A percentile compares a stretch with the other conserved stretches of the same genome.
These are phyloP conservation scores for Fomitopsis pinicola DNA, from an alignment of 1,284 basidiomycete genomes.

Conservation along the genomic window DNA sequence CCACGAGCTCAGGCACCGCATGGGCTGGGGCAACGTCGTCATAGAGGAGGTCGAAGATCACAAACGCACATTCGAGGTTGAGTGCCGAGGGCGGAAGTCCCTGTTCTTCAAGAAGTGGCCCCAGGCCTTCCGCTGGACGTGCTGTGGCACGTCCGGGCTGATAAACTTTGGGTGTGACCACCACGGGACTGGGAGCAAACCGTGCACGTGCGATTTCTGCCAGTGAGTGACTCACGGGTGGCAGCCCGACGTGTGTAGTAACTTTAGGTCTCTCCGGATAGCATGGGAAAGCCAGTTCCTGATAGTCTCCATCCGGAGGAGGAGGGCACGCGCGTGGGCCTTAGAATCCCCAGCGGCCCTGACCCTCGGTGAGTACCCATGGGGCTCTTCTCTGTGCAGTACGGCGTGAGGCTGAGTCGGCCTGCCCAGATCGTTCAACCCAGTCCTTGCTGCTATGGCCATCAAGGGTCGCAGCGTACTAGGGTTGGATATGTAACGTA, in stretches of 20 bases:
- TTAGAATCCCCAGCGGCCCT: background rate
- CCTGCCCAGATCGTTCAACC: no score
- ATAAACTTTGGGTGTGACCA: background rate
- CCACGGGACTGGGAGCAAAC: background rate
- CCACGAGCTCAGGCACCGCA: background rate
- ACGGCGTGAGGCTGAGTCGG: no score
- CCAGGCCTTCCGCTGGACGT: background rate
- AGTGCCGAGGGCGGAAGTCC: background rate
- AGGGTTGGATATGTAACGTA: no score
- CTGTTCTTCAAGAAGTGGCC: background rate
- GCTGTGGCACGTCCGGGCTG: background rate
- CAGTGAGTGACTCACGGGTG: background rate
- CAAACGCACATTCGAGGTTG: background rate
- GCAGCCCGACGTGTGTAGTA: no score
- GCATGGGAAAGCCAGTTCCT: background rate
- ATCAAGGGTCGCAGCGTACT: no score
- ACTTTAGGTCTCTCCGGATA: background rate
- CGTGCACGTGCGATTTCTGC: background rate
- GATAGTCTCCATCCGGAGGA: background rate
- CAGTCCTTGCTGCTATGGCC: no score
- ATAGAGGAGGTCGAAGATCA: background rate
- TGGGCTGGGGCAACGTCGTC: background rate
- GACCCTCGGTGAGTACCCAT: background rate
- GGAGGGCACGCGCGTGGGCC: background rate
- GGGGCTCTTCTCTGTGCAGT: no score